These are phyloP conservation scores for Quercus lobata DNA, from an alignment of 331 rosid species.

Conservation along the genomic window DNA sequence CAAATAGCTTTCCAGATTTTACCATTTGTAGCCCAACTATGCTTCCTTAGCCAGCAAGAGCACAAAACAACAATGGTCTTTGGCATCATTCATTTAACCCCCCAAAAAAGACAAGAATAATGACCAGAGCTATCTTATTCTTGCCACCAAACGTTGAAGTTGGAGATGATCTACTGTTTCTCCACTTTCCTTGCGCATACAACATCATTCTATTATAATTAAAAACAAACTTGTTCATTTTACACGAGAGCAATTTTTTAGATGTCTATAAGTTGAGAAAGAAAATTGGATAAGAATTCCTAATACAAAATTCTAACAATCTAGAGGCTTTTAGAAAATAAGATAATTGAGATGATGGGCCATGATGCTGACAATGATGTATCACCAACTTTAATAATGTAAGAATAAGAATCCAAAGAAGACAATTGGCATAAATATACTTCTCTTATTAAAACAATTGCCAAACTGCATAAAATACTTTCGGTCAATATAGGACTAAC, in stretches of 20 bases:
- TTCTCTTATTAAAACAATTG: neutral
- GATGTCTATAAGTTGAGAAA: constrained; percentile 7
- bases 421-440: constrained; percentile 12
- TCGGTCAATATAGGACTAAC: neutral
- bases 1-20: constrained; percentile 14
- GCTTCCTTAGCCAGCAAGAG: too few relatives aligned
- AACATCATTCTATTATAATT: too few relatives aligned
- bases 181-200: too few relatives aligned
- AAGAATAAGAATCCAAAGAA: neutral
- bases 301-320: constrained; percentile 20
- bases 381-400: constrained; percentile 22
- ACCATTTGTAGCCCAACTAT: neutral
- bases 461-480: neutral
- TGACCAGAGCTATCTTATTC: too few relatives aligned
- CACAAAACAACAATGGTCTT: too few relatives aligned
- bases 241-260: neutral
- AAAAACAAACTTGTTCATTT: neutral
- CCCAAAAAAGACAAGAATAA: too few relatives aligned
- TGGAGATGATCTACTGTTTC: too few relatives aligned
- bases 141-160: too few relatives aligned
- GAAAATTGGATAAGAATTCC: neutral
- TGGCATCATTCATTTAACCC: too few relatives aligned
- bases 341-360: neutral
- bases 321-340: neutral
- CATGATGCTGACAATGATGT: constrained; percentile 12